Conservation (phyloP, 768 basidiomycete genomes). For the Tulasnella calospora region DNA sequence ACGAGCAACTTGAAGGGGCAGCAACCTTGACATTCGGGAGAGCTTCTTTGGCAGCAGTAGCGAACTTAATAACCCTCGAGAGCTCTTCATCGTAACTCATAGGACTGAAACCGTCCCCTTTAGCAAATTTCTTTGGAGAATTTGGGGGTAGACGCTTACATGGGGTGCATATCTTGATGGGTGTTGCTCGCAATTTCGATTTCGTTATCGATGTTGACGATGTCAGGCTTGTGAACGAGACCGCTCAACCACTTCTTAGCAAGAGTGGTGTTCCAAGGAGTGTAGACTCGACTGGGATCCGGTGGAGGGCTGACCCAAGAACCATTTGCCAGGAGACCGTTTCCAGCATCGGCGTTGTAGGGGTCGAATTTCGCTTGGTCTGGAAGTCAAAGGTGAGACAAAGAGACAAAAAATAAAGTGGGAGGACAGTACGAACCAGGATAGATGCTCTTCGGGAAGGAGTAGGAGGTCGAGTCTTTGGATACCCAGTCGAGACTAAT, state of each 20-base stretch:
- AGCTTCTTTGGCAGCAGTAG: conserved; percentile 43
- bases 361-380: conserved; percentile 47
- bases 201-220: conserved; percentile 53
- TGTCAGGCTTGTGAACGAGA: conserved; percentile 46
- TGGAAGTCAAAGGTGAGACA: conserved; percentile 29
- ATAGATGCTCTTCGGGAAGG: conserved; percentile 45
- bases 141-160: conserved; percentile 33
- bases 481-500: conserved; percentile 53
- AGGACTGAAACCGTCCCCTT: conserved; percentile 33
- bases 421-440: conserved; percentile 37
- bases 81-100: conserved; percentile 53
- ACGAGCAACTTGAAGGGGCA: conserved; percentile 42
- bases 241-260: conserved; percentile 46
- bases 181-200: conserved; percentile 53
- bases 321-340: conserved; percentile 49
- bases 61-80: conserved; percentile 43
- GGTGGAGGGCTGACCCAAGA: conserved; percentile 42
- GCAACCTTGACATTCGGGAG: conserved; percentile 45
- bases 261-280: conserved; percentile 46
- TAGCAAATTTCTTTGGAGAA: neutral
- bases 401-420: neutral
- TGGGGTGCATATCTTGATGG: conserved; percentile 56
- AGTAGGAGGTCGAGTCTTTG: conserved; percentile 51
- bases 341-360: conserved; percentile 47
- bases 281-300: conserved; percentile 42